Base-by-base conservation (phyloP, 1,139 yeast genomes). In the Saccharomyces pastorianus region DNA sequence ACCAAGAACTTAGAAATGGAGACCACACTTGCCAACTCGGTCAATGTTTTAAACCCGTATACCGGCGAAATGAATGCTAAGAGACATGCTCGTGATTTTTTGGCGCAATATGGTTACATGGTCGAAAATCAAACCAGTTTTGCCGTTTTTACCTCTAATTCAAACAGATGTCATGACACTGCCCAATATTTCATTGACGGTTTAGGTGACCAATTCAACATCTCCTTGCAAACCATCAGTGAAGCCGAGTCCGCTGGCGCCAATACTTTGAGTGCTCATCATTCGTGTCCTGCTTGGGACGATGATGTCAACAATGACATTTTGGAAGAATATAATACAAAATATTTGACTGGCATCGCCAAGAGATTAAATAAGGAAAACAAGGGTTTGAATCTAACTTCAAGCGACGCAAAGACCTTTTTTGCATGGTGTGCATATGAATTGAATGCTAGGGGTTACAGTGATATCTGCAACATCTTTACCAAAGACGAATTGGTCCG, bases 341-440 rank as follows among this genome's bases (percentile, higher is more conserved):
- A 62, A 6, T 73, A 71, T 61, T 67, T 76, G 56, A 58, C 64
- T 8, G 60, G 61, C 2, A 77, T 79, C 23, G 74, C 77, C 5
- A 59, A 60, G 14, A 70, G 80, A 50, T 64, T 77, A 55, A 72
- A 71, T 55, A 53, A 52, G 6, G 70, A 72, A 53, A 71, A 77
- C 59, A 75, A 75, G 4, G 80, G 77, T 1, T 72, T 77, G 53
- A 71, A 76, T 61, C 61, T 76, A 47, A 72, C 76, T 4, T 59
- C 67, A 5, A 52, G 59, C 9, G 85, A 83, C 59, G 73, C 81
- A 48, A 64, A 64, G 48, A 62, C 67, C 49, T n/a, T n/a, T 66
- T 83, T 82, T 67, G 68, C 70, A 8, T 71, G 80, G 68, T 82
- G 84, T 66, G 82, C 83, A 6, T 82, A 73, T 61, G 88, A 83